phyloP scores from a whole-genome alignment of 495 filamentous ascomycete species.

The Penicillium goetzii region DNA sequence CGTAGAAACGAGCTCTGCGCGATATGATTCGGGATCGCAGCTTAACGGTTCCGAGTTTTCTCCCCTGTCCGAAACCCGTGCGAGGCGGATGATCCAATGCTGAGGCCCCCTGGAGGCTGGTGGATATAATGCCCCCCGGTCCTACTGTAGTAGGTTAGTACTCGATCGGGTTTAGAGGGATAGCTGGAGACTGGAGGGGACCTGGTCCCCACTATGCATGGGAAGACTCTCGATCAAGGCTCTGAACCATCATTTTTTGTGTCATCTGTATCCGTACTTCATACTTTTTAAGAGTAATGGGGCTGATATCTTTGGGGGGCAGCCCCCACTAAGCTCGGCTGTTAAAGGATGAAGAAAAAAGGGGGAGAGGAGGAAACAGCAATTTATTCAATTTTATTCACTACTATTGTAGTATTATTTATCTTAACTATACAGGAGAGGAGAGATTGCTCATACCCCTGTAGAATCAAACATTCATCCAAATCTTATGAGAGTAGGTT shows the following conservation, averaged over 20 bases:
- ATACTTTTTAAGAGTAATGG: background rate
- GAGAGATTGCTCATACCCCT: background rate
- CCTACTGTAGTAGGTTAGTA: background rate
- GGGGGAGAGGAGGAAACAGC: background rate
- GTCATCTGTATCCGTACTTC: background rate
- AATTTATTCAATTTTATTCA: no score
- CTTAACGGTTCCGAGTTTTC: conserved; percentile 37
- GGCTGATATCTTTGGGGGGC: background rate
- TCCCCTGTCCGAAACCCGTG: conserved; percentile 29
- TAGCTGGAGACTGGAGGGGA: background rate
- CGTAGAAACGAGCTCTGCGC: conserved; percentile 21
- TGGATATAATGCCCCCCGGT: background rate
- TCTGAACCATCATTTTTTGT: background rate
- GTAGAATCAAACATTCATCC: background rate
- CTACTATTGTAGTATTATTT: background rate
- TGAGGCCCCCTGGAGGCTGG: background rate
- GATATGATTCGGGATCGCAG: conserved; percentile 31
- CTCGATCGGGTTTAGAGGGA: conserved; percentile 1
- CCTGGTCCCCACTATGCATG: background rate
- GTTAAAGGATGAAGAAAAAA: background rate
- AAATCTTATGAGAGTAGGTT: no score
- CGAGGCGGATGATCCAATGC: conserved; percentile 19
- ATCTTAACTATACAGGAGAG: background rate
- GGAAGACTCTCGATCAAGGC: background rate
- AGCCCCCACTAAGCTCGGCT: background rate